Conservation (phyloP, 805 yeast species). For the Starmerella ratchasimensis region DNA sequence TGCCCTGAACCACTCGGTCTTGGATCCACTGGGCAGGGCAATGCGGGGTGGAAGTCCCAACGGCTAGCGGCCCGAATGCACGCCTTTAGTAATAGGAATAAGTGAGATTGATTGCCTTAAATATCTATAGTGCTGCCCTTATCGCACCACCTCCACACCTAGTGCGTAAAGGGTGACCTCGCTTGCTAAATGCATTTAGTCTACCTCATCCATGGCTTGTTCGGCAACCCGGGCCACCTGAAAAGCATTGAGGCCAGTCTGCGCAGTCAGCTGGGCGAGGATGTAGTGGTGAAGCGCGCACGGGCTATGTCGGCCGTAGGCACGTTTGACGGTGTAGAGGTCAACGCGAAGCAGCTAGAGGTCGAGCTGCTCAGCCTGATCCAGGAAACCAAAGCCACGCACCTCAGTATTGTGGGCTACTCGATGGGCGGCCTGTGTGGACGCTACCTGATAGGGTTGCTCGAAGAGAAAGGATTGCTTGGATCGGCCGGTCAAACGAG, state of each 20-base stretch:
- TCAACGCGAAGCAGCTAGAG: conserved; percentile 44
- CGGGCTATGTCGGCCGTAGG: conserved; percentile 52
- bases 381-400: conserved; percentile 33
- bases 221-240: conserved; percentile 56
- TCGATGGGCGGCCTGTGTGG: conserved; percentile 81
- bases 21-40: too few species aligned
- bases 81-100: too few species aligned
- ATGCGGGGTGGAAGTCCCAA: too few species aligned
- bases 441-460: conserved; percentile 62
- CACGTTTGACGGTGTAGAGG: conserved; percentile 77
- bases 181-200: conserved; percentile 19
- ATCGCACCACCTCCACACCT: too few species aligned
- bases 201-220: conserved; percentile 28
- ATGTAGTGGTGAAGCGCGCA: conserved; percentile 31
- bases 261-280: conserved; percentile 27
- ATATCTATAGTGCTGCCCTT: too few species aligned
- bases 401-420: conserved; percentile 69
- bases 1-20: too few species aligned
- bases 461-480: conserved; percentile 39
- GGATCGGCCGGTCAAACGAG: too few species aligned
- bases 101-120: too few species aligned
- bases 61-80: too few species aligned
- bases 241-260: conserved; percentile 35
- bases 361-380: conserved; percentile 40
- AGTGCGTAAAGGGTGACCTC: too few species aligned